Percentiles rank a stretch among this genome's conserved stretches.
Evolutionary conservation across 306 rosid species (phyloP).

Genomic region (Trifolium repens): DNA sequence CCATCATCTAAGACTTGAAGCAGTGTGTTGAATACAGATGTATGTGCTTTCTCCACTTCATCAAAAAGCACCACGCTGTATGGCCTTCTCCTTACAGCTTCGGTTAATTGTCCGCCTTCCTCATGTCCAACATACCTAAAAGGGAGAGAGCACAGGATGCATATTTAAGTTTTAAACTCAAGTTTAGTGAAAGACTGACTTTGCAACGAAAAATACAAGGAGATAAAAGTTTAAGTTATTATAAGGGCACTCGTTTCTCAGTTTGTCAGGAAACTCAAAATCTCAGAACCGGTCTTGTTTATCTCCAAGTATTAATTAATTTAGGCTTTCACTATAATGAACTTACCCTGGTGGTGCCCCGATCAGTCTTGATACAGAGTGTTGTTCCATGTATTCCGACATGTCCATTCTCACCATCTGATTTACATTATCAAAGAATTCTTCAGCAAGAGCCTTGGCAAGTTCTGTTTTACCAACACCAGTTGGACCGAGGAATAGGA

Average conservation of each 20-base stretch:
- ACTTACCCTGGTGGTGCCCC: constrained; percentile 98
- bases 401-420: constrained; percentile 77
- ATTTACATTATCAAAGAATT: constrained; percentile 80
- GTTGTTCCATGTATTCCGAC: constrained; percentile 96
- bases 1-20: constrained; percentile 95
- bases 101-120: constrained; percentile 94
- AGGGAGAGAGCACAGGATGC: neutral
- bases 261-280: too few species aligned
- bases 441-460: constrained; percentile 90
- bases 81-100: constrained; percentile 88
- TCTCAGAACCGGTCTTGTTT: too few species aligned
- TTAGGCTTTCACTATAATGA: neutral
- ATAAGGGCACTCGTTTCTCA: too few species aligned
- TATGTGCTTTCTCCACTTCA: constrained; percentile 91
- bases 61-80: constrained; percentile 85
- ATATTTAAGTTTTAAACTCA: neutral
- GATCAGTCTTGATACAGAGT: constrained; percentile 76
- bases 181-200: neutral
- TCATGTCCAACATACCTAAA: constrained; percentile 79
- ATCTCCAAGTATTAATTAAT: too few species aligned
- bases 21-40: constrained; percentile 74
- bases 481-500: constrained; percentile 87
- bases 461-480: constrained; percentile 97
- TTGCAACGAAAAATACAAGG: too few species aligned
- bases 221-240: too few species aligned